A percentile compares a stretch with the other conserved stretches of the same genome.
Conservation (phyloP, 495 filamentous ascomycete species). For the Penicillium lividum region DNA sequence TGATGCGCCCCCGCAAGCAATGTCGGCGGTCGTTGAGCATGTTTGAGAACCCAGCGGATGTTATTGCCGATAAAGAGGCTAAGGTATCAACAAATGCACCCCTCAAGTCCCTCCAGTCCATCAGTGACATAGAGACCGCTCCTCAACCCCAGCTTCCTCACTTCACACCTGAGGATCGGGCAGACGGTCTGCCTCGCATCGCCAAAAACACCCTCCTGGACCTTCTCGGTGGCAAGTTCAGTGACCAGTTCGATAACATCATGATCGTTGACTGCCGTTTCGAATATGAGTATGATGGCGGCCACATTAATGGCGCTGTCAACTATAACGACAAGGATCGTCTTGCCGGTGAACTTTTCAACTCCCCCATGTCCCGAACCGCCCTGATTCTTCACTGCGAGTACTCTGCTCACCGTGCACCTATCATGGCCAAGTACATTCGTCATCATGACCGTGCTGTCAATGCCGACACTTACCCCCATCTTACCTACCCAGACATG, state of each 20-base stretch:
- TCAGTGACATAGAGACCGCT: conserved; percentile 73
- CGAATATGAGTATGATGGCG: conserved; percentile 97
- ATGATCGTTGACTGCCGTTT: conserved; percentile 95
- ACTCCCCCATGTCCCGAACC: conserved; percentile 63
- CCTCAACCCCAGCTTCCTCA: conserved; percentile 78
- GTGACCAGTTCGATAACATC: conserved; percentile 68
- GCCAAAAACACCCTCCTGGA: conserved; percentile 73
- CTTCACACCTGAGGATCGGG: conserved; percentile 77
- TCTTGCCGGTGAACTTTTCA: conserved; percentile 76
- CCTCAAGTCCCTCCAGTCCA: conserved; percentile 63
- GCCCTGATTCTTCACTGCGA: conserved; percentile 96
- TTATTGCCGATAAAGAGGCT: conserved; percentile 71
- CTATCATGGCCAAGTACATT: conserved; percentile 81
- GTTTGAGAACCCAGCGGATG: conserved; percentile 89
- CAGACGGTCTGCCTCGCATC: conserved; percentile 85
- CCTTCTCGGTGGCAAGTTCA: conserved; percentile 84
- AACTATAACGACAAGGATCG: conserved; percentile 96
- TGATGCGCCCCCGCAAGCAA: conserved; percentile 78
- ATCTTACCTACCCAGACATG: conserved; percentile 88
- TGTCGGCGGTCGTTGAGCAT: conserved; percentile 92
- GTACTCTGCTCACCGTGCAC: conserved; percentile 96
- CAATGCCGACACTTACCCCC: conserved; percentile 82
- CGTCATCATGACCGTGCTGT: conserved; percentile 80
- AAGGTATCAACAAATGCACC: conserved; percentile 51
- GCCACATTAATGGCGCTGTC: conserved; percentile 87